Evolutionary conservation across 495 filamentous ascomycete genomes (phyloP).

Genomic region (Penicillium dipodomyicola): DNA sequence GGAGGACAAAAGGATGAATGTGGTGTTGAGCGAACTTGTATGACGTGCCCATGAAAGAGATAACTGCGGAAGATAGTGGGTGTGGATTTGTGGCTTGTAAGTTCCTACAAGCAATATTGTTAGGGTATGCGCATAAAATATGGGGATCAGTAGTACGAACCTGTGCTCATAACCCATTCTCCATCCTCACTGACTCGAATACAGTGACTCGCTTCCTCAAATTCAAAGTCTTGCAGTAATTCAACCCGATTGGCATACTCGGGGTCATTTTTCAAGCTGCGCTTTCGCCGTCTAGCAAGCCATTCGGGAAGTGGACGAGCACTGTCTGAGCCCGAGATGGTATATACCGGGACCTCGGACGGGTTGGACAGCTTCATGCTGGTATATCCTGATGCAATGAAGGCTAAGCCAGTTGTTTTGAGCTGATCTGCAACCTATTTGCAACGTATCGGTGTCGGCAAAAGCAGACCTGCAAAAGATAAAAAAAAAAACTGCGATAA

Average conservation of each 20-base stretch:
- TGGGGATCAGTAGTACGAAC: constrained; percentile 43
- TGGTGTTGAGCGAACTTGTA: constrained; percentile 89
- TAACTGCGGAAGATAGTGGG: constrained; percentile 88
- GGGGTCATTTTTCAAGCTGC: constrained; percentile 87
- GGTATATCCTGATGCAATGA: constrained; percentile 45
- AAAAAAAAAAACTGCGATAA: constrained; percentile 52
- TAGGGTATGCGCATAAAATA: constrained; percentile 17
- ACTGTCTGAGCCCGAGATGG: constrained; percentile 87
- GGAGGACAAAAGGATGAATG: constrained; percentile 84
- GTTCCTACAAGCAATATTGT: constrained; percentile 49
- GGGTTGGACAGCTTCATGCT: constrained; percentile 85
- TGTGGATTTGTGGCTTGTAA: constrained; percentile 96
- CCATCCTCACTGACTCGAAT: constrained; percentile 92
- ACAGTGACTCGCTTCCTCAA: constrained; percentile 95
- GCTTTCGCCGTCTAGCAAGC: constrained; percentile 85
- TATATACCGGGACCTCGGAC: constrained; percentile 90
- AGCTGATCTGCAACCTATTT: constrained; percentile 6
- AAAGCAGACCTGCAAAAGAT: constrained; percentile 32
- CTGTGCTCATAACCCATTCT: constrained; percentile 97
- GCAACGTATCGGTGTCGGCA: constrained; percentile 6
- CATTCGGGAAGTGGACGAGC: constrained; percentile 92
- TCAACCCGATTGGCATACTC: constrained; percentile 93
- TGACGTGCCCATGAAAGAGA: constrained; percentile 91
- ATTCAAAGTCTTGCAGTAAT: constrained; percentile 95
- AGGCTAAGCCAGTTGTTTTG: constrained; percentile 6